A percentile compares a stretch with the other conserved stretches of the same genome.
Conservation (phyloP, 2,329 filamentous ascomycete species). For the Aureobasidium pullulans region DNA sequence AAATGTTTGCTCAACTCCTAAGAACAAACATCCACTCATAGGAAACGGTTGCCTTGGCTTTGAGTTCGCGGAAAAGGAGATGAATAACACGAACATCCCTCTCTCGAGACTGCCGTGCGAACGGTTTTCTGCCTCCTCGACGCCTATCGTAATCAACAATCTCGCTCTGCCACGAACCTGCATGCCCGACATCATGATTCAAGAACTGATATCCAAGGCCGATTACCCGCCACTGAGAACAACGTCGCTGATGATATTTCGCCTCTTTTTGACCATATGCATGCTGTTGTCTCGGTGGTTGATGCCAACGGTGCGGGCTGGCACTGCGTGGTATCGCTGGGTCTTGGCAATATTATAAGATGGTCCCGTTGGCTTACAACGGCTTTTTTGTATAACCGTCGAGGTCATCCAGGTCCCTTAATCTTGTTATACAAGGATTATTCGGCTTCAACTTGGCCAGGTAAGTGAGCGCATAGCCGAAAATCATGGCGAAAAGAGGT, state of each 20-base stretch:
- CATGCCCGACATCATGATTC: background rate
- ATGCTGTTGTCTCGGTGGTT: constrained; percentile 9
- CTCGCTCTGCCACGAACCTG: background rate
- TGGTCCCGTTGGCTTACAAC: constrained; percentile 6
- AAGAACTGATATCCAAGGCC: background rate
- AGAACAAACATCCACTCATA: background rate
- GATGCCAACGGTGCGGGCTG: constrained; percentile 3
- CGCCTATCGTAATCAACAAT: constrained; percentile 11
- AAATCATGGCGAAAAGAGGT: background rate
- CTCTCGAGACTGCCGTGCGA: background rate
- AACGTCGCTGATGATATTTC: constrained; percentile 4
- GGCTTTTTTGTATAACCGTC: constrained; percentile 12
- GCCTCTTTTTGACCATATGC: background rate
- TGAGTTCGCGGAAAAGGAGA: constrained; percentile 4
- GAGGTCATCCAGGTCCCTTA: background rate
- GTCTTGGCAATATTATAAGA: constrained; percentile 11
- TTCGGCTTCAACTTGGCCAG: background rate
- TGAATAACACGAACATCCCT: background rate
- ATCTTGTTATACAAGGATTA: background rate
- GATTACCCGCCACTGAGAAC: background rate
- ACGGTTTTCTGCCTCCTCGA: constrained; percentile 1
- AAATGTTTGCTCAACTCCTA: background rate
- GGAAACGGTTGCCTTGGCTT: constrained; percentile 6
- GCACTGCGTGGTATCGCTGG: constrained; percentile 1
- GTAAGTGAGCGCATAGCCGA: background rate